Percentiles rank a stretch among this genome's conserved stretches.
Evolutionary conservation across 2,329 filamentous ascomycete genomes (phyloP).

Genomic region (Lanzia echinophila): DNA sequence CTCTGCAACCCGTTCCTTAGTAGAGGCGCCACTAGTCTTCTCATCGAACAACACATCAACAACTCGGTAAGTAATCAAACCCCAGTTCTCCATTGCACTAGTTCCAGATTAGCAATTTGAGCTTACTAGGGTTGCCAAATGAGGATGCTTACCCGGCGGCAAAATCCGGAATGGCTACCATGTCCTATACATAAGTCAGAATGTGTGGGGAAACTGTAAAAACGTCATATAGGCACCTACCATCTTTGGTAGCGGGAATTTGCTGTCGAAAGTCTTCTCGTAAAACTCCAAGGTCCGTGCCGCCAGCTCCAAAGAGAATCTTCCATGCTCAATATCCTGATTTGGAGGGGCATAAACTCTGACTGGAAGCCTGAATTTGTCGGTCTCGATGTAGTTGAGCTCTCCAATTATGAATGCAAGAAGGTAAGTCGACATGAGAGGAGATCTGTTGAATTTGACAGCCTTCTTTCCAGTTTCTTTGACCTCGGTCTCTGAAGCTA

Average conservation of each 20-base stretch:
- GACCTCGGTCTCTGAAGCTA: conserved; percentile 69
- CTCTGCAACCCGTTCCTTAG: conserved; percentile 89
- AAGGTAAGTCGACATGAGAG: conserved; percentile 93
- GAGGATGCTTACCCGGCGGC: conserved; percentile 55
- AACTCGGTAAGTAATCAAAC: conserved; percentile 87
- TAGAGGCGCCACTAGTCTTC: conserved; percentile 80
- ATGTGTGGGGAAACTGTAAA: background rate
- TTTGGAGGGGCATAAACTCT: conserved; percentile 91
- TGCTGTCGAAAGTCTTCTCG: conserved; percentile 84
- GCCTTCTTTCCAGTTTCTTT: conserved; percentile 63
- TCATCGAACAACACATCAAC: conserved; percentile 88
- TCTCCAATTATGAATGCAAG: conserved; percentile 91
- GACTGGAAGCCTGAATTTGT: conserved; percentile 83
- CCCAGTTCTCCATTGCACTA: conserved; percentile 95
- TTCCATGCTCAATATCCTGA: conserved; percentile 82
- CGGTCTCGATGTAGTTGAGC: conserved; percentile 88
- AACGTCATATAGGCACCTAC: conserved; percentile 7
- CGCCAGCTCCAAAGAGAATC: conserved; percentile 83
- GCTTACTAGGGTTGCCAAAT: background rate
- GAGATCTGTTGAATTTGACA: conserved; percentile 87
- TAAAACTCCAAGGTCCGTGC: conserved; percentile 90
- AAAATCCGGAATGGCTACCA: conserved; percentile 94
- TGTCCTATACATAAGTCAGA: conserved; percentile 44
- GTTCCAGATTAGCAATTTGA: background rate
- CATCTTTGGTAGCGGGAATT: conserved; percentile 89